Conservation (phyloP, 805 yeast genomes). For the Myxozyma neotropica region DNA sequence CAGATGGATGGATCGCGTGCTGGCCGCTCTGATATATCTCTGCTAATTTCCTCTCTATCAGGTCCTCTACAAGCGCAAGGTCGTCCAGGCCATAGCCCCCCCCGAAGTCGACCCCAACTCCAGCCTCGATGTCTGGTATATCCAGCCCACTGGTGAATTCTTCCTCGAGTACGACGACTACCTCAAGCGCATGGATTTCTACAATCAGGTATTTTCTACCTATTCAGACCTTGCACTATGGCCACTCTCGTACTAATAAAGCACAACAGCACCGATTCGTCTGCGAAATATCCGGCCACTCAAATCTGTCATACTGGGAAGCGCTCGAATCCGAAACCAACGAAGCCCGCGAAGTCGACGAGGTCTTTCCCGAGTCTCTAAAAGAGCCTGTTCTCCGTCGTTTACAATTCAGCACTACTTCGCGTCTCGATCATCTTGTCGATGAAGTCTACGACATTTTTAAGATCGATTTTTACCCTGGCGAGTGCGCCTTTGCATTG, state of each 20-base stretch:
- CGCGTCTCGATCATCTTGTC: conserved; percentile 82
- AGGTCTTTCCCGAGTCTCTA: conserved; percentile 84
- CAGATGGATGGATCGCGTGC: too few relatives aligned
- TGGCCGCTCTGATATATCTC: too few relatives aligned
- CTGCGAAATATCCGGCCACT: conserved; percentile 93
- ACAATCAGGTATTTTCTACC: conserved; percentile 37
- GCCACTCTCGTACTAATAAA: not conserved
- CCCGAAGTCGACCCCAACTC: conserved; percentile 28
- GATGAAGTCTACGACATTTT: conserved; percentile 80
- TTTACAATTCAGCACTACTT: conserved; percentile 76
- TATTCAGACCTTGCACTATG: not conserved
- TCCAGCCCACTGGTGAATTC: conserved; percentile 88
- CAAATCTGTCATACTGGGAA: conserved; percentile 87
- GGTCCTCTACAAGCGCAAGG: conserved; percentile 47
- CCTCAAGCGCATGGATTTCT: conserved; percentile 50
- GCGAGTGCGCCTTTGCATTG: conserved; percentile 72
- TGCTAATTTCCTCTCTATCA: too few relatives aligned
- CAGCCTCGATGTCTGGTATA: conserved; percentile 66
- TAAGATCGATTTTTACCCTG: conserved; percentile 85
- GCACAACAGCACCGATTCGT: conserved; percentile 70
- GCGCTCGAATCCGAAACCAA: conserved; percentile 70
- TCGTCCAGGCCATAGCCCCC: conserved; percentile 37
- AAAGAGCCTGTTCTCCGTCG: conserved; percentile 88
- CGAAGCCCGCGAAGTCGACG: conserved; percentile 57
- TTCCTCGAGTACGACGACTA: conserved; percentile 76